Conservation (phyloP, 495 filamentous ascomycete genomes). For the Immersiella caudata region DNA sequence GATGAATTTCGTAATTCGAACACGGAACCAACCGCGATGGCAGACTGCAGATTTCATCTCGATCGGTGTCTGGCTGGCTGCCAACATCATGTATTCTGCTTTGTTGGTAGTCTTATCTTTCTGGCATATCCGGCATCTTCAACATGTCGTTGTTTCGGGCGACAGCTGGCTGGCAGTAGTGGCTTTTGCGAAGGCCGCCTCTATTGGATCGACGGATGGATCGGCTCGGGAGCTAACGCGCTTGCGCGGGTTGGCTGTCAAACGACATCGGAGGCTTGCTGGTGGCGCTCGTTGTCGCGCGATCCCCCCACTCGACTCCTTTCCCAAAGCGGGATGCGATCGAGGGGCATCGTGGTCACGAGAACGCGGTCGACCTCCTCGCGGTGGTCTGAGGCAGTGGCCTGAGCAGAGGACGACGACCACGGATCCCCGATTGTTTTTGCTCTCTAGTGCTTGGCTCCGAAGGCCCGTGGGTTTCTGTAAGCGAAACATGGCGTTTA, state of each 20-base stretch:
- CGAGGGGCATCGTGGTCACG: background rate
- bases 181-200: background rate
- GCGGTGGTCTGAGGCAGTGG: background rate
- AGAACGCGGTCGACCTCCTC: background rate
- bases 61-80: background rate
- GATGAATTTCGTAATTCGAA: constrained; percentile 24
- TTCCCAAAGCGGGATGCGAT: background rate
- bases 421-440: background rate
- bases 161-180: background rate
- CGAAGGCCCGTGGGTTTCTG: background rate
- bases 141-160: background rate
- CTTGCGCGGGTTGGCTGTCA: constrained; percentile 11
- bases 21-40: constrained; percentile 4
- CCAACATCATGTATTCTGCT: background rate
- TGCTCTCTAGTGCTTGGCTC: background rate
- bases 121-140: background rate
- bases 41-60: background rate
- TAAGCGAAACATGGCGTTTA: background rate
- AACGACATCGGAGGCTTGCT: constrained; percentile 1
- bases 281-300: constrained; percentile 6
- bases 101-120: constrained; percentile 12
- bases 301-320: constrained; percentile 15
- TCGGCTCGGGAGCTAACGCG: constrained; percentile 24
- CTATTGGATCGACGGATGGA: constrained; percentile 14
- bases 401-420: background rate